phyloP scores from a whole-genome alignment of 2,329 filamentous ascomycete genomes.

The Hypoxylon sp. region DNA sequence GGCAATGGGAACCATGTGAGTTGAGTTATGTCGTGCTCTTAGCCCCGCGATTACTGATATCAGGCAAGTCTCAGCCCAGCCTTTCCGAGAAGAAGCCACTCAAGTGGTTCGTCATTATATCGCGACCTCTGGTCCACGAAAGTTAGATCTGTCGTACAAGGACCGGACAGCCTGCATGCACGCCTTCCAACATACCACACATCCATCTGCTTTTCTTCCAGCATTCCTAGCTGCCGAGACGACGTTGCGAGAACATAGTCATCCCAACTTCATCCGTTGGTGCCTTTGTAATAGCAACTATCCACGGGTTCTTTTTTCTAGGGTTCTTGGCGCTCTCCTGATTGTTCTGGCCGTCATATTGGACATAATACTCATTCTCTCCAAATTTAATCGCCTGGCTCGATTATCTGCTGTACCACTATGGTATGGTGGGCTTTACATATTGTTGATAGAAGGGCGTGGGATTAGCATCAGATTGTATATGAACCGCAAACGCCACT shows the following conservation, averaged over 20 bases:
- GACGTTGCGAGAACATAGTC: constrained; percentile 56
- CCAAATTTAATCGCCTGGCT: constrained; percentile 47
- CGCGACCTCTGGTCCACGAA: constrained; percentile 54
- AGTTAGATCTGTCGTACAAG: constrained; percentile 57
- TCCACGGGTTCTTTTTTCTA: constrained; percentile 53
- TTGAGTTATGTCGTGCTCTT: constrained; percentile 15
- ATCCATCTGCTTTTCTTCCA: constrained; percentile 61
- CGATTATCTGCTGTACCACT: constrained; percentile 54
- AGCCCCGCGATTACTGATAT: constrained; percentile 8
- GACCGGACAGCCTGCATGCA: constrained; percentile 59
- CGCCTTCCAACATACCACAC: constrained; percentile 60
- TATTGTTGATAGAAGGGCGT: constrained; percentile 56
- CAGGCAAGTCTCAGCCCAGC: constrained; percentile 56
- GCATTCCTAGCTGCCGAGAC: constrained; percentile 58
- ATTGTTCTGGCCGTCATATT: constrained; percentile 39
- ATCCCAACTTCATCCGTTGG: constrained; percentile 60
- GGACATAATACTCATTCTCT: constrained; percentile 55
- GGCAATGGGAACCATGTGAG: constrained; percentile 43
- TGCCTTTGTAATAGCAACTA: constrained; percentile 58
- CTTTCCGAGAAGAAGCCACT: constrained; percentile 59
- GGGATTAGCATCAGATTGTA: constrained; percentile 58
- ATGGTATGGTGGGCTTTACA: constrained; percentile 56
- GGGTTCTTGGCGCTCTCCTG: constrained; percentile 29
- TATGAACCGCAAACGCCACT: constrained; percentile 52
- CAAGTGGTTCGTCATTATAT: constrained; percentile 60